Conservation (phyloP, 257 asterid species). For the Plantago ovata region DNA sequence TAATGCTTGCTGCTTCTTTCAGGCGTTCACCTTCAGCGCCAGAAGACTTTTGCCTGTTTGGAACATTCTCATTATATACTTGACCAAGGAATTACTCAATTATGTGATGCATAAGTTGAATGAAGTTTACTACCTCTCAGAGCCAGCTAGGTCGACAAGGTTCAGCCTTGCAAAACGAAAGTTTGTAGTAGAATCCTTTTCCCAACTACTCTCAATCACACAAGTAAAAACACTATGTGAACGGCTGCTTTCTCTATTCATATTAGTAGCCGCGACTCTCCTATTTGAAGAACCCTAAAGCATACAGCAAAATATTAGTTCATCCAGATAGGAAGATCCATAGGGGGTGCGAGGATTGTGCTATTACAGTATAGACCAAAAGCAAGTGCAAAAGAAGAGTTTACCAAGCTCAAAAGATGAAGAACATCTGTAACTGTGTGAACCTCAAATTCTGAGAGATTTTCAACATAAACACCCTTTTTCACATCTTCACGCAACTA, state of each 20-base stretch:
- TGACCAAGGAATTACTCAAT: background rate
- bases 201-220: constrained; percentile 96
- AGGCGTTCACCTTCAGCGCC: constrained; percentile 99
- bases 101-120: constrained; percentile 11
- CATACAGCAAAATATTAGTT: constrained; percentile 19
- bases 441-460: constrained; percentile 90
- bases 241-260: constrained; percentile 99
- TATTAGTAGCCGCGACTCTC: constrained; percentile 91
- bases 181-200: constrained; percentile 77
- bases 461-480: constrained; percentile 89
- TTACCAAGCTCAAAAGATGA: constrained; percentile 83
- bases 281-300: constrained; percentile 83
- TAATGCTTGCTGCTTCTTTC: constrained; percentile 93
- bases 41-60: constrained; percentile 83
- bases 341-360: no score
- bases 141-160: constrained; percentile 99
- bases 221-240: constrained; percentile 97
- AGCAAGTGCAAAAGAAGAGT: background rate
- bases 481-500: constrained; percentile 89
- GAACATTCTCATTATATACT: constrained; percentile 8
- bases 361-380: background rate
- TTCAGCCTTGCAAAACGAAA: constrained; percentile 91
- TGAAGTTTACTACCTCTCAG: constrained; percentile 63
- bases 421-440: constrained; percentile 84
- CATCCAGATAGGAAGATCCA: constrained; percentile 13